A percentile compares a stretch with the other conserved stretches of the same genome.
phyloP scores from a whole-genome alignment of 345 rosid species.

The Clausena lansium region DNA sequence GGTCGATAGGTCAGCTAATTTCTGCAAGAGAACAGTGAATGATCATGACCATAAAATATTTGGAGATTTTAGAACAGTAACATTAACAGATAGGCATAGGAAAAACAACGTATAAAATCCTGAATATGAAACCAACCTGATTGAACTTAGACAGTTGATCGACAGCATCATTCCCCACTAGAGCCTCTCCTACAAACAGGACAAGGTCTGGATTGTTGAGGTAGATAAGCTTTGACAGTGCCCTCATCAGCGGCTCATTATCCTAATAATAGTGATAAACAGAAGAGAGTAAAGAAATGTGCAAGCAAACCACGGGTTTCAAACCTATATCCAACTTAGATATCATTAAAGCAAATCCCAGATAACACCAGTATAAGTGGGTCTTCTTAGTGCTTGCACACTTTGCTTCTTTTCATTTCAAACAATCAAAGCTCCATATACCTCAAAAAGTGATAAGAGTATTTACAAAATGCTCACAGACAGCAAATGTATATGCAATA shows the following conservation, averaged over 20 bases:
- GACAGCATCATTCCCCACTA: constrained; percentile 97
- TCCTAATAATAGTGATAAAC: constrained; percentile 41
- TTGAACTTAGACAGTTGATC: constrained; percentile 95
- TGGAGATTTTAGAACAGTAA: neutral
- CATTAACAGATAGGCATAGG: neutral
- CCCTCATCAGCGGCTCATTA: constrained; percentile 98
- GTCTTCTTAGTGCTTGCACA: neutral
- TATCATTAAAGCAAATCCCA: neutral
- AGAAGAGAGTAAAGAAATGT: neutral
- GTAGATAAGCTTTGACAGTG: constrained; percentile 85
- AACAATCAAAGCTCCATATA: neutral
- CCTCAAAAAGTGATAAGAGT: neutral
- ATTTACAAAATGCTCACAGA: neutral
- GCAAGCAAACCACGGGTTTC: neutral
- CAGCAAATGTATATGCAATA: neutral
- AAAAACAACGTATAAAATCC: neutral
- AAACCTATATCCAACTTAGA: neutral
- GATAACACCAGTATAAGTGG: neutral
- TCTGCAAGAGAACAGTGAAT: constrained; percentile 37
- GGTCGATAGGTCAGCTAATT: constrained; percentile 83
- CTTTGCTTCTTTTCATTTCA: neutral
- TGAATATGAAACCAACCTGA: constrained; percentile 49
- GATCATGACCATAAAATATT: neutral
- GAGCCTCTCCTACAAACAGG: constrained; percentile 97
- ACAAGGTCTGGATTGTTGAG: constrained; percentile 89